Percentiles rank a stretch among this genome's conserved stretches.
These are phyloP conservation scores for Boletus coccyginus DNA, from an alignment of 768 basidiomycete genomes.

Conservation along the genomic window DNA sequence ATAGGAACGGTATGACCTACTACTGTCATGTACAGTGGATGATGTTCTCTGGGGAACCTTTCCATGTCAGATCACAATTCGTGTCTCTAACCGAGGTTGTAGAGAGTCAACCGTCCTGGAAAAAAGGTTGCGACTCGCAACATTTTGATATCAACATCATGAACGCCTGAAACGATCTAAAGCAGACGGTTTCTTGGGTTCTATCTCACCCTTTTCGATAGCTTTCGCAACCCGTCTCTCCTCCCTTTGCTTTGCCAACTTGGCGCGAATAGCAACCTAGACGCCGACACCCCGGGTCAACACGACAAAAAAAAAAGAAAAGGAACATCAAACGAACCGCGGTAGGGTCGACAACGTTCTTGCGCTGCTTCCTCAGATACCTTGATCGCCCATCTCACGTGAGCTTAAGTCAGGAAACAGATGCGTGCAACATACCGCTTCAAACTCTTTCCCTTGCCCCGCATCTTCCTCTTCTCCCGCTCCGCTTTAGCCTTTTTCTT, in stretches of 20 bases:
- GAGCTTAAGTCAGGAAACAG: background rate
- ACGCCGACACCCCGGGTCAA: background rate
- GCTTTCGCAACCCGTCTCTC: constrained; percentile 38
- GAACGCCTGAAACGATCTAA: constrained; percentile 34
- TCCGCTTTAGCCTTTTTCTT: constrained; percentile 22
- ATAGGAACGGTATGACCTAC: background rate
- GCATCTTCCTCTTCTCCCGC: constrained; percentile 75
- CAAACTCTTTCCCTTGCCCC: constrained; percentile 82
- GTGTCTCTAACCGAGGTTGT: background rate
- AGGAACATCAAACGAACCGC: constrained; percentile 42
- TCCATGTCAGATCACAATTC: too few species aligned
- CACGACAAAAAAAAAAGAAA: background rate
- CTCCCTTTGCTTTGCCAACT: constrained; percentile 57
- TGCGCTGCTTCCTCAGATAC: constrained; percentile 85
- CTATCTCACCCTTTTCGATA: constrained; percentile 32
- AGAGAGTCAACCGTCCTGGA: background rate
- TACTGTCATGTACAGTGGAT: too few species aligned
- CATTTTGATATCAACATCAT: constrained; percentile 8
- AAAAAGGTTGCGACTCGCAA: background rate
- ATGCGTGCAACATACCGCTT: constrained; percentile 51
- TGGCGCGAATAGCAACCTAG: constrained; percentile 62
- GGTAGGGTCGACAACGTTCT: constrained; percentile 90
- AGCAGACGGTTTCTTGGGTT: constrained; percentile 32
- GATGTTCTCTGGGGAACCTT: background rate
- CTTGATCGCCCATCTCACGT: constrained; percentile 24